Percentiles rank a stretch among this genome's conserved stretches.
These are phyloP conservation scores for Chlamydomonas urium DNA, from an alignment of 139 green algal genomes.

Conservation along the genomic window DNA sequence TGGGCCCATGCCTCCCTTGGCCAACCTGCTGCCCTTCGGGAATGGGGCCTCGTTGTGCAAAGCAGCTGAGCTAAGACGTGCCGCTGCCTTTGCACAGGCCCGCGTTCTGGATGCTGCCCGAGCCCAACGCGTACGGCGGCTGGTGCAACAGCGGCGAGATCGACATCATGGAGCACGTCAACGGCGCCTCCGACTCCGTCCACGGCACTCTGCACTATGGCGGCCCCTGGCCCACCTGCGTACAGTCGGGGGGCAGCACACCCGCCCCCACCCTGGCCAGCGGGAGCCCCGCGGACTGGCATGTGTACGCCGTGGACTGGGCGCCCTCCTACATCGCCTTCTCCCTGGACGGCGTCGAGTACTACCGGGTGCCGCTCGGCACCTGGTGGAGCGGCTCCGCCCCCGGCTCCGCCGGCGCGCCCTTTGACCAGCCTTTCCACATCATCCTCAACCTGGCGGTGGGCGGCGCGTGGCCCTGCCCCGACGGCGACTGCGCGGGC, in stretches of 20 bases:
- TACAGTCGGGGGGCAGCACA: not conserved
- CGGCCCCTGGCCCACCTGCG: not conserved
- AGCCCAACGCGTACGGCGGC: constrained; percentile 11
- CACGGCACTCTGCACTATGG: constrained; percentile 17
- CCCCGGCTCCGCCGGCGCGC: not conserved
- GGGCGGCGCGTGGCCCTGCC: constrained; percentile 26
- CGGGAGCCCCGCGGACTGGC: constrained; percentile 8
- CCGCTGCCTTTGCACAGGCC: no score
- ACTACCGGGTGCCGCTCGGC: not conserved
- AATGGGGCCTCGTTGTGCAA: no score
- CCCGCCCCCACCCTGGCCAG: no score
- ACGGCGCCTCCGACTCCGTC: not conserved
- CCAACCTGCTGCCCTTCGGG: no score
- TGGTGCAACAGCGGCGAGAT: constrained; percentile 16
- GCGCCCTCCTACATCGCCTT: constrained; percentile 26
- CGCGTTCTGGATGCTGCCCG: constrained; percentile 21
- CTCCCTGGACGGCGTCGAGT: constrained; percentile 30
- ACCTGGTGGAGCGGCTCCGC: constrained; percentile 3
- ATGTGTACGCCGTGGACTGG: constrained; percentile 36
- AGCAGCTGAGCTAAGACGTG: no score
- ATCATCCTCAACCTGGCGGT: constrained; percentile 48
- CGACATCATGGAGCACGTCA: constrained; percentile 24
- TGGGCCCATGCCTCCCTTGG: no score
- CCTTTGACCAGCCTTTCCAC: constrained; percentile 47
- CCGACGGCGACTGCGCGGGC: not conserved